phyloP scores from a whole-genome alignment of 2,329 filamentous ascomycete species.

The Ophiostoma ulmi region DNA sequence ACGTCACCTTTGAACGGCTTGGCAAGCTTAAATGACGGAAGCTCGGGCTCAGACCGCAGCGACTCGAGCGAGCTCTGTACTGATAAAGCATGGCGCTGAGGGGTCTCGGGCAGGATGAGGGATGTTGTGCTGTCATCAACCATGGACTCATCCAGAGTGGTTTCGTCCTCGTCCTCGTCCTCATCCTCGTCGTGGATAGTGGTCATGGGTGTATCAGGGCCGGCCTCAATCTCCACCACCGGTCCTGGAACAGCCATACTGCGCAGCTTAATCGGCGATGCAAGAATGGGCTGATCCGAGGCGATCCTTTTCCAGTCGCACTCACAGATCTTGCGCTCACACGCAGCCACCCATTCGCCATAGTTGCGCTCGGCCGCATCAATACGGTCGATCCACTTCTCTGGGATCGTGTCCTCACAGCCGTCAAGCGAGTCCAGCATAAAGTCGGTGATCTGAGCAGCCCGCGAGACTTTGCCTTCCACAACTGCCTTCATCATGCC shows the following conservation, averaged over 20 bases:
- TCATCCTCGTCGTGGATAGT: slow-evolving; percentile 1
- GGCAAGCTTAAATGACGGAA: slow-evolving; percentile 40
- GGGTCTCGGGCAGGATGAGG: slow-evolving; percentile 15
- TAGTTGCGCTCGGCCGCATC: slow-evolving; percentile 75
- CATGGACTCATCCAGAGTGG: neutral
- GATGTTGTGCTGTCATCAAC: neutral
- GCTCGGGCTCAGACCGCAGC: slow-evolving; percentile 27
- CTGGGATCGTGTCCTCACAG: slow-evolving; percentile 74
- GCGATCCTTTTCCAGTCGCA: slow-evolving; percentile 46
- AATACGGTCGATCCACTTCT: slow-evolving; percentile 80
- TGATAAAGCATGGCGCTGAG: slow-evolving; percentile 8
- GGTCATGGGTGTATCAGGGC: neutral
- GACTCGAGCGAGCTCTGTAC: slow-evolving; percentile 24
- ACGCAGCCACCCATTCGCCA: slow-evolving; percentile 72
- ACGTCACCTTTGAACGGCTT: slow-evolving; percentile 33
- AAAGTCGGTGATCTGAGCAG: slow-evolving; percentile 70
- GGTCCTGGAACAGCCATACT: neutral
- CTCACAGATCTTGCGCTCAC: slow-evolving; percentile 67
- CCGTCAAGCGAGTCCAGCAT: slow-evolving; percentile 87
- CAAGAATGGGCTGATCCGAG: neutral
- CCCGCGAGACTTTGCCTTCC: slow-evolving; percentile 60
- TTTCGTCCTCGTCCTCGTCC: neutral
- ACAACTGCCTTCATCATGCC: slow-evolving; percentile 59
- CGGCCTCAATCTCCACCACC: neutral
- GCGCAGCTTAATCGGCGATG: slow-evolving; percentile 13